A percentile compares a stretch with the other conserved stretches of the same genome.
These are phyloP conservation scores for Pseudogymnoascus sp. DNA, from an alignment of 2,329 filamentous ascomycete genomes.

Conservation along the genomic window DNA sequence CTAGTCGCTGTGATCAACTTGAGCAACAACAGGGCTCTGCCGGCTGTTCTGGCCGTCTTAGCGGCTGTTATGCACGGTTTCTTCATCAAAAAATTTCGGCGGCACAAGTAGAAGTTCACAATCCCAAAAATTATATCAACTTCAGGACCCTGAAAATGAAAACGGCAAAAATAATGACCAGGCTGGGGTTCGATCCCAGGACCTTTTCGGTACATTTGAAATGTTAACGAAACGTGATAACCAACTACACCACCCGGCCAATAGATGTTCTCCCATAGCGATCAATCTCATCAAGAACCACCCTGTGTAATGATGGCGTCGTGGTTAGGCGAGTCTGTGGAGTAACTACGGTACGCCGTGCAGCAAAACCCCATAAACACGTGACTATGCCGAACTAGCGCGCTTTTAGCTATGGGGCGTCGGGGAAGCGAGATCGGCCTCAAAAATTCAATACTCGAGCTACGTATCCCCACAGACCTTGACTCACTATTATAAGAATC, in stretches of 20 bases:
- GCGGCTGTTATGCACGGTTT: background rate
- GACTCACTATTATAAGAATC: slow-evolving; percentile 22
- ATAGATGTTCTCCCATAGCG: background rate
- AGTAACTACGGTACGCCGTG: background rate
- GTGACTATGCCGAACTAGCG: slow-evolving; percentile 1
- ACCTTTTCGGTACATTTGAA: background rate
- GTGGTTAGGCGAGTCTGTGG: background rate
- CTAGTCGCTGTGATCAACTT: background rate
- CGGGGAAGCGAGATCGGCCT: slow-evolving; percentile 8
- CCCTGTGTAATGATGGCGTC: background rate
- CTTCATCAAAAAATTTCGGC: background rate
- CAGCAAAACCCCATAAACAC: background rate
- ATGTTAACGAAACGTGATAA: slow-evolving; percentile 8
- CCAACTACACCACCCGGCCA: slow-evolving; percentile 6
- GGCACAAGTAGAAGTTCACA: background rate
- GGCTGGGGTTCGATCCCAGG: slow-evolving; percentile 7
- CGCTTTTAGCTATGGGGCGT: background rate
- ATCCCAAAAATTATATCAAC: background rate
- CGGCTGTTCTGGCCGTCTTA: background rate
- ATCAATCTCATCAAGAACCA: background rate
- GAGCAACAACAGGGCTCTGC: background rate
- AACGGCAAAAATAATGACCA: background rate
- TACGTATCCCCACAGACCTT: slow-evolving; percentile 3
- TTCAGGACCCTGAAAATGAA: background rate
- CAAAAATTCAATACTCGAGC: slow-evolving; percentile 7